These are phyloP conservation scores for Bocquillonia castaneifolia DNA, from an alignment of 441 rosid species.

Conservation along the genomic window DNA sequence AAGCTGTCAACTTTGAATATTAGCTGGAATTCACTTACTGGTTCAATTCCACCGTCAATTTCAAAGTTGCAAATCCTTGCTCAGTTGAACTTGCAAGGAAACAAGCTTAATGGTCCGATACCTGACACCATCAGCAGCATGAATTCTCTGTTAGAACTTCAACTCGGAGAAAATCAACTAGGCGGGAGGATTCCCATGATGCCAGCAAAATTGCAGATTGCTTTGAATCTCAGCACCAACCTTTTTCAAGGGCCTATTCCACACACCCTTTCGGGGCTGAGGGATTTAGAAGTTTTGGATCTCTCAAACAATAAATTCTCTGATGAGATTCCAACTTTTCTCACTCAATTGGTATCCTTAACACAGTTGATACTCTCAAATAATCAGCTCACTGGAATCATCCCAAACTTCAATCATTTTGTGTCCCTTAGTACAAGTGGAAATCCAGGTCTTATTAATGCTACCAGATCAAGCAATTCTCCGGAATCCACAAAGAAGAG, in stretches of 20 bases:
- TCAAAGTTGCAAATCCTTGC: slow-evolving; percentile 37
- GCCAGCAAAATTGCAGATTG: slow-evolving; percentile 58
- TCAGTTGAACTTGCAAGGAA: slow-evolving; percentile 46
- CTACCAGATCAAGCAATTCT: neutral
- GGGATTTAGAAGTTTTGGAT: slow-evolving; percentile 56
- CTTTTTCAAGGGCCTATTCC: slow-evolving; percentile 52
- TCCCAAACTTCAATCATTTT: slow-evolving; percentile 28
- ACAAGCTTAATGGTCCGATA: slow-evolving; percentile 49
- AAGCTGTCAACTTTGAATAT: slow-evolving; percentile 38
- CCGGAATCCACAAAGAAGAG: slow-evolving; percentile 9
- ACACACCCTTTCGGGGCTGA: slow-evolving; percentile 26
- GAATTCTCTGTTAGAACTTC: slow-evolving; percentile 45
- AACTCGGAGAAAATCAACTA: slow-evolving; percentile 60
- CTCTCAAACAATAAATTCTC: slow-evolving; percentile 60
- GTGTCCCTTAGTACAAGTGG: slow-evolving; percentile 33
- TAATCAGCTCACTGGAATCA: slow-evolving; percentile 49
- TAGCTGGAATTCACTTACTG: slow-evolving; percentile 53
- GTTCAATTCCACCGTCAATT: slow-evolving; percentile 53
- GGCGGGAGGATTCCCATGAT: slow-evolving; percentile 46
- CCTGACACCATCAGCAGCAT: slow-evolving; percentile 38
- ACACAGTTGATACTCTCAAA: slow-evolving; percentile 49
- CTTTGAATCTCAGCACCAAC: slow-evolving; percentile 66
- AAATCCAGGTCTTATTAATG: slow-evolving; percentile 30
- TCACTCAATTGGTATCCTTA: slow-evolving; percentile 31
- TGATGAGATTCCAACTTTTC: slow-evolving; percentile 40